A percentile compares a stretch with the other conserved stretches of the same genome.
phyloP scores from a whole-genome alignment of 164 flowering plant genomes.

The Taxillus chinensis region DNA sequence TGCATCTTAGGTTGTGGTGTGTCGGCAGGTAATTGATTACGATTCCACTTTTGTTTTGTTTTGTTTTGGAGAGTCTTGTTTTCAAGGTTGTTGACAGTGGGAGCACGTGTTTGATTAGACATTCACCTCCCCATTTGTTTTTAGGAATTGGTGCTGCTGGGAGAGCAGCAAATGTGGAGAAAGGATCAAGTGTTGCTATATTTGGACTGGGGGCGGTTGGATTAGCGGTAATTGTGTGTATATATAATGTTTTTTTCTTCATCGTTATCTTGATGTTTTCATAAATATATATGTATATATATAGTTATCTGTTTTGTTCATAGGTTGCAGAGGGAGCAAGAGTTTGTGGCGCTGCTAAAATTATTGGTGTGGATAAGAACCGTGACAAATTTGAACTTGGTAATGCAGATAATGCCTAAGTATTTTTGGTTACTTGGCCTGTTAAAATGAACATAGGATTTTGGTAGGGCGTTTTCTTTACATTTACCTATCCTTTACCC shows the following conservation, averaged over 20 bases:
- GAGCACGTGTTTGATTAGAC: no score
- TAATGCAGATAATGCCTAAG: neutral
- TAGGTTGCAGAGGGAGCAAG: conserved; percentile 67
- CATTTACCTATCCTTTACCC: conserved; percentile 1
- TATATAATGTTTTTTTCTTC: neutral
- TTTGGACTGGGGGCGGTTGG: conserved; percentile 60
- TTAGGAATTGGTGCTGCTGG: conserved; percentile 62
- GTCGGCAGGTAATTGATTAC: conserved; percentile 39
- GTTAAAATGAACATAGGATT: no score
- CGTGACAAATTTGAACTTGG: conserved; percentile 41
- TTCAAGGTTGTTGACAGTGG: neutral
- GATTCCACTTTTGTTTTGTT: neutral
- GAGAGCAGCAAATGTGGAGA: conserved; percentile 49
- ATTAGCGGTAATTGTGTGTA: conserved; percentile 31
- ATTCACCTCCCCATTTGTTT: neutral
- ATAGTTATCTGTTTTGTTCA: neutral
- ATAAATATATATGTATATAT: no score
- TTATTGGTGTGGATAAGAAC: conserved; percentile 49
- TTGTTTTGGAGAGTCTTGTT: neutral
- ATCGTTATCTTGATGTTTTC: neutral
- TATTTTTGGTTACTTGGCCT: no score
- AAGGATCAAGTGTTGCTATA: conserved; percentile 61
- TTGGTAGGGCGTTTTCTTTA: neutral
- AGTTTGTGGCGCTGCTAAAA: conserved; percentile 41
- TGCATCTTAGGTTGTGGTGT: conserved; percentile 70